Evolutionary conservation across 2,329 filamentous ascomycete genomes (phyloP).

Genomic region (Didymella glomerata): DNA sequence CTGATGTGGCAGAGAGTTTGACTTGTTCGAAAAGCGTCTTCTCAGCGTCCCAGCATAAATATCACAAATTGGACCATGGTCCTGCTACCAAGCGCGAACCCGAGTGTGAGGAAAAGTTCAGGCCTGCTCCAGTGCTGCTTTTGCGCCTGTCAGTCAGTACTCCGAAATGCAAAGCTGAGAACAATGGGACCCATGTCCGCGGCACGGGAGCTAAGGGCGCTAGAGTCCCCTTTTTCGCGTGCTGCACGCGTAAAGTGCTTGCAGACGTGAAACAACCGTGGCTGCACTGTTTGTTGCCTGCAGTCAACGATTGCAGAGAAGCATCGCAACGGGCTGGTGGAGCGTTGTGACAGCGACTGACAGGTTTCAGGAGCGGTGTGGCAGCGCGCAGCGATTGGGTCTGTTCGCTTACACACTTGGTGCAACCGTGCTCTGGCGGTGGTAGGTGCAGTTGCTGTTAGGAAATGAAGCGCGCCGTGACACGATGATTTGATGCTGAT

Average conservation of each 20-base stretch:
- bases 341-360: slow-evolving; percentile 2
- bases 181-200: slow-evolving; percentile 14
- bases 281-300: slow-evolving; percentile 19
- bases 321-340: neutral
- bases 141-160: neutral
- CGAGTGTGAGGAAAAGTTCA: neutral
- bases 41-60: neutral
- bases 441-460: slow-evolving; percentile 17
- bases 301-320: slow-evolving; percentile 10
- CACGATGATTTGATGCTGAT: slow-evolving; percentile 2
- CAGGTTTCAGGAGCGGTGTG: slow-evolving; percentile 17
- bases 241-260: slow-evolving; percentile 19
- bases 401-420: slow-evolving; percentile 2
- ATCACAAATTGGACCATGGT: neutral
- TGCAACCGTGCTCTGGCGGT: slow-evolving; percentile 12
- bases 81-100: neutral
- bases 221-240: slow-evolving; percentile 21
- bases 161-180: neutral
- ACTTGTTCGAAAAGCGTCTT: neutral
- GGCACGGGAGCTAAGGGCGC: slow-evolving; percentile 19
- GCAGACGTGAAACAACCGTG: slow-evolving; percentile 6
- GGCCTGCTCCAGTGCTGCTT: neutral
- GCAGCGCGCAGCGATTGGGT: slow-evolving; percentile 8
- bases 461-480: slow-evolving; percentile 29
- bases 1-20: slow-evolving; percentile 45